phyloP scores from a whole-genome alignment of 2,329 filamentous ascomycete genomes.

The Phaeosphaeriaceae sp. region DNA sequence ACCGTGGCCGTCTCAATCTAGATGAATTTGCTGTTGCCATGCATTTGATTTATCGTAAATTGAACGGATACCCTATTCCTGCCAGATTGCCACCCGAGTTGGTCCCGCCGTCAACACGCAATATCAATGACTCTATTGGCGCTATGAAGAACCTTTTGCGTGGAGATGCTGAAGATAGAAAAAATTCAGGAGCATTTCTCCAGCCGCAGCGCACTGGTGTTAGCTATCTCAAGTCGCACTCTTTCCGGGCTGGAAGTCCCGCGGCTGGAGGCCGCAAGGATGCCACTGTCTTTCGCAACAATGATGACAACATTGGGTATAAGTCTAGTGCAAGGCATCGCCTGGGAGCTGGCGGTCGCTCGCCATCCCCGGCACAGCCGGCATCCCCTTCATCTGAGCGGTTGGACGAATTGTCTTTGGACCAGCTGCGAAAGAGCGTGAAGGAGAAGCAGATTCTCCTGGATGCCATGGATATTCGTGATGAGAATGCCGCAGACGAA shows the following conservation, averaged over 20 bases:
- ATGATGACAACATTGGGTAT: constrained; percentile 89
- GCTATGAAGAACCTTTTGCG: constrained; percentile 89
- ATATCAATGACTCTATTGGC: constrained; percentile 90
- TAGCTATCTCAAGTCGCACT: constrained; percentile 95
- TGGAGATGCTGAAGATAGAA: constrained; percentile 87
- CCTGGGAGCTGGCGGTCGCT: constrained; percentile 69
- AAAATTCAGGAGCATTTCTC: constrained; percentile 86
- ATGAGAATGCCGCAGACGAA: constrained; percentile 87
- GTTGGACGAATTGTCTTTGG: constrained; percentile 82
- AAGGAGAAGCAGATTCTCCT: constrained; percentile 92
- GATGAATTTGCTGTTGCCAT: constrained; percentile 98
- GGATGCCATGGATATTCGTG: constrained; percentile 95
- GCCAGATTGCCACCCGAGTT: constrained; percentile 88
- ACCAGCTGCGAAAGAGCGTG: constrained; percentile 91
- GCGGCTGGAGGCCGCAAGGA: constrained; percentile 77
- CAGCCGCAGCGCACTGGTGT: constrained; percentile 97
- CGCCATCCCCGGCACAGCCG: constrained; percentile 74
- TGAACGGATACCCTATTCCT: constrained; percentile 94
- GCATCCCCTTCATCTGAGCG: constrained; percentile 61
- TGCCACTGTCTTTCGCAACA: constrained; percentile 95
- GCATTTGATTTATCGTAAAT: constrained; percentile 97
- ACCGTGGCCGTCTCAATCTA: constrained; percentile 91
- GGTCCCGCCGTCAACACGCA: constrained; percentile 90
- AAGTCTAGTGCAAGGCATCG: constrained; percentile 91
- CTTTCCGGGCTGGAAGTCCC: constrained; percentile 73